Conservation (phyloP, 2,329 filamentous ascomycete species). For the Talaromyces sp. region DNA sequence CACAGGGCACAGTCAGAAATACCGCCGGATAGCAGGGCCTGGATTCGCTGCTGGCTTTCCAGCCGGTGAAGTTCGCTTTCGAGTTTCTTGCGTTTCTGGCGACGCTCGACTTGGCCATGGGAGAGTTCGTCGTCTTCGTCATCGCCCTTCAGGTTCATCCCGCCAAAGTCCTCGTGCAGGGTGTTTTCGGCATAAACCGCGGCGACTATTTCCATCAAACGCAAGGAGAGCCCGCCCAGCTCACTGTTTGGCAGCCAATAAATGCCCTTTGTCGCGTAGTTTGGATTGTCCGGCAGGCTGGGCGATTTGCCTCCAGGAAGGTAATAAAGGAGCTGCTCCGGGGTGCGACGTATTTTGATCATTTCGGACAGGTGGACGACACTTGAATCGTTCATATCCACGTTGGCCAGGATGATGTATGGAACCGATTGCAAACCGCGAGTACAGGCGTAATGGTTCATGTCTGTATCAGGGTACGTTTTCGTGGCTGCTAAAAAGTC, state of each 20-base stretch:
- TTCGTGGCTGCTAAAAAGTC: background rate
- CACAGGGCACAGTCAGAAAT: conserved; percentile 22
- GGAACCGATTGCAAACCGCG: conserved; percentile 31
- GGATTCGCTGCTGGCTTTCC: conserved; percentile 24
- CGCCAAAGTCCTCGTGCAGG: background rate
- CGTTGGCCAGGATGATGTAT: conserved; percentile 24
- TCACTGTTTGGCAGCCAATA: conserved; percentile 23
- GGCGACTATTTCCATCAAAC: conserved; percentile 1
- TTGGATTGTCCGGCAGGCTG: conserved; percentile 14
- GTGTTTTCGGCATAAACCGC: background rate
- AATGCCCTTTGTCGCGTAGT: conserved; percentile 18
- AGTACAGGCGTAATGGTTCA: conserved; percentile 24
- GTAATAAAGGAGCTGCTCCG: conserved; percentile 23
- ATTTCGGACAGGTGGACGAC: conserved; percentile 26
- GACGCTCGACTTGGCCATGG: conserved; percentile 11
- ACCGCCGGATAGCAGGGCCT: conserved; percentile 21
- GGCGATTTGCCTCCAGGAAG: conserved; percentile 23
- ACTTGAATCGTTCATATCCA: conserved; percentile 18
- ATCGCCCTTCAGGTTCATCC: conserved; percentile 1
- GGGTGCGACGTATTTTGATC: conserved; percentile 21
- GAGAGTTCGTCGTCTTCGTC: conserved; percentile 8
- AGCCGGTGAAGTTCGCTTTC: conserved; percentile 20
- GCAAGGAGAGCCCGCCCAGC: conserved; percentile 8
- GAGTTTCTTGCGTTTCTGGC: conserved; percentile 20
- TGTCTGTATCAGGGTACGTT: conserved; percentile 6